These are phyloP conservation scores for Amanita exitialis DNA, from an alignment of 768 basidiomycete species.

Conservation along the genomic window DNA sequence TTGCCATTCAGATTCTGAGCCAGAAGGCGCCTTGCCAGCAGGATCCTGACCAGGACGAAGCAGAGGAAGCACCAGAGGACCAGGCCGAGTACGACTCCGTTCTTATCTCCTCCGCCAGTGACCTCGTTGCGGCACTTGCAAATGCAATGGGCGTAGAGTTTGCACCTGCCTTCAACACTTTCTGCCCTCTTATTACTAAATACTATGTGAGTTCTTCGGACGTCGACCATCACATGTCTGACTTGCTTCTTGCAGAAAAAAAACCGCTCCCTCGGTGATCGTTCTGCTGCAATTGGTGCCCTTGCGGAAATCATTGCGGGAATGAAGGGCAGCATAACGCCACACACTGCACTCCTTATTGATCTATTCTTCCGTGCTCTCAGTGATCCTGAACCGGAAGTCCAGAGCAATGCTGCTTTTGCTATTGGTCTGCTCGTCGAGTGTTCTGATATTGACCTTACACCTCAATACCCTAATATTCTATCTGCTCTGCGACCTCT, in stretches of 20 bases:
- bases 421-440: constrained; percentile 88
- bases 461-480: constrained; percentile 68
- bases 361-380: constrained; percentile 82
- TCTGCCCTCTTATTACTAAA: constrained; percentile 83
- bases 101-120: constrained; percentile 86
- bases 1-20: constrained; percentile 79
- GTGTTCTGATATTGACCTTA: constrained; percentile 73
- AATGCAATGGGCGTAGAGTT: constrained; percentile 82
- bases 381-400: constrained; percentile 80
- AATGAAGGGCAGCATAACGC: constrained; percentile 79
- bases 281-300: constrained; percentile 87
- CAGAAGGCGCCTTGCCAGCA: constrained; percentile 96
- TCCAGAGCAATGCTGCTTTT: constrained; percentile 93
- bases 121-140: constrained; percentile 86
- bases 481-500: constrained; percentile 75
- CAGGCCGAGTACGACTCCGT: constrained; percentile 96
- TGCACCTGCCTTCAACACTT: constrained; percentile 67
- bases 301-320: constrained; percentile 94
- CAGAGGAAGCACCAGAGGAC: constrained; percentile 77
- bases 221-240: neutral
- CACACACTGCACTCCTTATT: constrained; percentile 71
- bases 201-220: constrained; percentile 64
- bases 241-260: constrained; percentile 45
- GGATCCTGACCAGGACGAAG: constrained; percentile 88
- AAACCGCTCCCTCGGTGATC: constrained; percentile 81